Conservation (phyloP, 495 filamentous ascomycete genomes). For the Penicillium arizonense region DNA sequence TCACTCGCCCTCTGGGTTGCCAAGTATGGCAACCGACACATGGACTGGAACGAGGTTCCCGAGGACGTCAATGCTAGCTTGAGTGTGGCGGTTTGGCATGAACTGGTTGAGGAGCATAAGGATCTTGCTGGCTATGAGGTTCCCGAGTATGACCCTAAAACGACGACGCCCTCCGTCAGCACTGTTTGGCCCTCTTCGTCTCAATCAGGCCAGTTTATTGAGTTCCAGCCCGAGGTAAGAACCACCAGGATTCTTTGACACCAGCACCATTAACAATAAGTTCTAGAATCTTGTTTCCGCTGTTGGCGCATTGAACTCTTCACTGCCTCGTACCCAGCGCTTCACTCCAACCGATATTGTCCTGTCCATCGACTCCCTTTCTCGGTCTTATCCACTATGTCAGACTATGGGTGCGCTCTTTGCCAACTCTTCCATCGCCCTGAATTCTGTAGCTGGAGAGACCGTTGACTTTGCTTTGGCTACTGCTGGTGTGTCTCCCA, state of each 20-base stretch:
- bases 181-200: constrained; percentile 60
- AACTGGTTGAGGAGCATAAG: constrained; percentile 67
- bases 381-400: constrained; percentile 72
- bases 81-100: constrained; percentile 83
- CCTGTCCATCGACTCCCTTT: constrained; percentile 82
- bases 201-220: constrained; percentile 63
- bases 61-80: constrained; percentile 67
- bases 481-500: constrained; percentile 72
- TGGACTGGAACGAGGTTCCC: constrained; percentile 86
- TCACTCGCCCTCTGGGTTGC: constrained; percentile 90
- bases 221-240: constrained; percentile 66
- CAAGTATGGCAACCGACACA: constrained; percentile 84
- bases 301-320: constrained; percentile 71
- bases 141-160: constrained; percentile 48
- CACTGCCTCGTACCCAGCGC: constrained; percentile 70
- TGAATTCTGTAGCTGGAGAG: constrained; percentile 80
- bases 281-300: constrained; percentile 73
- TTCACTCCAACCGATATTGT: constrained; percentile 75
- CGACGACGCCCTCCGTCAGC: constrained; percentile 51
- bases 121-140: constrained; percentile 43
- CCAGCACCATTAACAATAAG: constrained; percentile 6
- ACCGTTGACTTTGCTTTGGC: constrained; percentile 69
- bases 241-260: neutral
- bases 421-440: constrained; percentile 78
- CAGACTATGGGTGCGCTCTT: constrained; percentile 81